Evolutionary conservation across 1,139 yeast genomes (phyloP).

Genomic region (Blastobotrys buckinghamii): DNA sequence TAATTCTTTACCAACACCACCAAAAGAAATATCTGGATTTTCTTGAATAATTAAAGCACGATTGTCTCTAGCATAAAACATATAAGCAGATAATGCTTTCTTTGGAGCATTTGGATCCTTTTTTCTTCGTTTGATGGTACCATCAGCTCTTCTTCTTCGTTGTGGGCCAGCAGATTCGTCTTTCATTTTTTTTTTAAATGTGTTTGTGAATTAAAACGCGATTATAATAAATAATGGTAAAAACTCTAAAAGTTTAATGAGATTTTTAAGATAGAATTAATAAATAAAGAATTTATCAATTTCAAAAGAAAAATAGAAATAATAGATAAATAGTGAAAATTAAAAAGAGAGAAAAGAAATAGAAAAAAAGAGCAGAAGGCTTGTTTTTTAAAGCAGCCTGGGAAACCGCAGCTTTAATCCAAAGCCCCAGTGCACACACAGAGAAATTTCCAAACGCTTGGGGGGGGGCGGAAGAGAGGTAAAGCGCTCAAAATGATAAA

Average conservation of each 20-base stretch:
- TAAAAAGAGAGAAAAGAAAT: not conserved
- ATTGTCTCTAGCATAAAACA: conserved; percentile 88
- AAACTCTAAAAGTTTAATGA: not conserved
- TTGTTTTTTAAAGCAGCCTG: not conserved
- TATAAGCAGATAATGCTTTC: conserved; percentile 84
- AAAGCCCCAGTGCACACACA: conserved; percentile 27
- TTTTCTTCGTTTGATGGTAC: conserved; percentile 19
- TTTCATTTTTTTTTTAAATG: not conserved
- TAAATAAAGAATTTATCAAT: not conserved
- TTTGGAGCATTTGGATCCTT: conserved; percentile 87
- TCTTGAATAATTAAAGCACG: conserved; percentile 93
- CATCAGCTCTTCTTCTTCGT: conserved; percentile 11
- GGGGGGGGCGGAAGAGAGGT: conserved; percentile 19
- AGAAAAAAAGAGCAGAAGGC: not conserved
- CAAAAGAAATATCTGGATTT: conserved; percentile 90
- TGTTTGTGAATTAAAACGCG: no score
- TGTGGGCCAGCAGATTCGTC: conserved; percentile 6
- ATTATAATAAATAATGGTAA: not conserved
- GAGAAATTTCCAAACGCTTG: conserved; percentile 39
- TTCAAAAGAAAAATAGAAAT: not conserved
- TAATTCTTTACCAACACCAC: conserved; percentile 48
- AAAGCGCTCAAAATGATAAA: conserved; percentile 11
- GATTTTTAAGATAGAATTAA: not conserved
- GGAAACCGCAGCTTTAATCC: conserved; percentile 1
- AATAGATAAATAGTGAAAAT: no score